Evolutionary conservation across 176 grass and related monocot genomes (phyloP), one percentile per base, ranked within the genome.

Genomic region (Musa acuminata): DNA sequence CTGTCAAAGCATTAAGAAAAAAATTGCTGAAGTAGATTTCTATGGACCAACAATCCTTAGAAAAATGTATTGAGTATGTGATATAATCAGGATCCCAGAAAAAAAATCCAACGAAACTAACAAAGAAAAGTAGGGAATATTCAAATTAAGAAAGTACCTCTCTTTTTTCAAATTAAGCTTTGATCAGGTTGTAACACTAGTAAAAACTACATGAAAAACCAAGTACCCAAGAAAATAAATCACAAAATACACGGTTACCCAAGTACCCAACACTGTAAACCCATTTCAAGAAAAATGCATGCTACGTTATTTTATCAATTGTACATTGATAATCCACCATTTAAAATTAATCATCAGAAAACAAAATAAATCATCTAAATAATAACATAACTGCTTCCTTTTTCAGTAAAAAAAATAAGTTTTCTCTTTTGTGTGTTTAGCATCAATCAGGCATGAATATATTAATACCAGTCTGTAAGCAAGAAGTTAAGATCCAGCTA

Each of bases 1-100:
- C 96, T 99, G 83, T 58, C 71, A 65, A 53, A 69, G 6, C 21
- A 25, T 2, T 21, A 55, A 54, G 2, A 22, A 48, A 75, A 19
- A 75, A 62, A 0, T n/a, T 7, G 10, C 22, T 43, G 35, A 43
- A 60, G 20, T 8, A 62, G 26, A 49, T n/a, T 13, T 59, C 9
- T 48, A n/a, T 25, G 43, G 12, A 6, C 13, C 24, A 43, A 24
- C 13, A 58, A 43, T 9, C 65, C 51, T 17, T 29, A 50, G 35
- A 51, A 70, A 70, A 7, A 70, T n/a, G 12, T 51, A 50, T 1
- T 13, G 1, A 10, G 7, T 27, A 25, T 26, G 1, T 65, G n/a
- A 22, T 74, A 53, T 53, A 7, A 72, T 72, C 27, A 26, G 24
- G 65, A 7, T 14, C 13, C 11, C 64, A 67, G 27, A 35, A 67